A percentile compares a stretch with the other conserved stretches of the same genome.
Conservation (phyloP, 2,329 filamentous ascomycete species). For the Dactylella cylindrospora region DNA sequence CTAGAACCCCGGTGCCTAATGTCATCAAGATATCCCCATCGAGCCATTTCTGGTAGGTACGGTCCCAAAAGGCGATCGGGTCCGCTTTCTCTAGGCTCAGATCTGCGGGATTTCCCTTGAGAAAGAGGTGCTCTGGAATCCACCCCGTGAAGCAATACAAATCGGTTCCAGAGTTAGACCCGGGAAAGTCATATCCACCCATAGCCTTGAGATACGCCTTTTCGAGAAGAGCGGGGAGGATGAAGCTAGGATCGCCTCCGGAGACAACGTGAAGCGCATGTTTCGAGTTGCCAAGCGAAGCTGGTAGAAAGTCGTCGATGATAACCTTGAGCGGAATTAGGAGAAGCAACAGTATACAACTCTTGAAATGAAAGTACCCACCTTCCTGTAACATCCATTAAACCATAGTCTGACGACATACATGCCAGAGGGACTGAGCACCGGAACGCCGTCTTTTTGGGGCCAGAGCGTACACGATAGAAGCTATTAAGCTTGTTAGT, state of each 20-base stretch:
- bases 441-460: slow-evolving; percentile 62
- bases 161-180: slow-evolving; percentile 95
- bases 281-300: slow-evolving; percentile 64
- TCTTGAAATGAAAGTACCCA: slow-evolving; percentile 8
- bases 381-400: slow-evolving; percentile 78
- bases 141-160: slow-evolving; percentile 90
- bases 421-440: slow-evolving; percentile 75
- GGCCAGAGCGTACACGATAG: slow-evolving; percentile 75
- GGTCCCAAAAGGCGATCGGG: slow-evolving; percentile 72
- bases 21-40: slow-evolving; percentile 83
- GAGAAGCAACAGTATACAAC: not conserved
- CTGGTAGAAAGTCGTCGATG: slow-evolving; percentile 84
- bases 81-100: slow-evolving; percentile 69
- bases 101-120: slow-evolving; percentile 64
- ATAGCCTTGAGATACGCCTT: slow-evolving; percentile 96
- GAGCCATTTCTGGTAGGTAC: slow-evolving; percentile 72
- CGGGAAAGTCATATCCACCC: slow-evolving; percentile 95
- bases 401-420: slow-evolving; percentile 93
- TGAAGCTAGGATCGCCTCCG: slow-evolving; percentile 72
- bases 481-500: slow-evolving; percentile 57
- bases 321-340: slow-evolving; percentile 61
- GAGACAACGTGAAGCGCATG: slow-evolving; percentile 85
- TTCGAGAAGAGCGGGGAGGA: slow-evolving; percentile 92
- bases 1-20: slow-evolving; percentile 81
- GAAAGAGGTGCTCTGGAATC: slow-evolving; percentile 93